Conservation (phyloP, 306 rosid genomes). For the Quercus mongolica region DNA sequence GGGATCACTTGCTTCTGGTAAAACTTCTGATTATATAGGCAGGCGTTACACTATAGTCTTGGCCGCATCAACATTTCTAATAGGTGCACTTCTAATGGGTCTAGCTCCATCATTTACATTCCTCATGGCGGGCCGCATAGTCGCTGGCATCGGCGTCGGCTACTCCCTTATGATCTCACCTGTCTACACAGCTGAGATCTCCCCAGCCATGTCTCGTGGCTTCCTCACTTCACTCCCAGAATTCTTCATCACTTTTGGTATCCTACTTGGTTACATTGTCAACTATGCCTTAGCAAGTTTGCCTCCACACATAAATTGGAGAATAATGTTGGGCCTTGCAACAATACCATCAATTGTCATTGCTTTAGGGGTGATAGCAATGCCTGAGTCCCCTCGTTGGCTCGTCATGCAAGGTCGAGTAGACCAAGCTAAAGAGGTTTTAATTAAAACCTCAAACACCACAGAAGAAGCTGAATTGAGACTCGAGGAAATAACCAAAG, state of each 20-base stretch:
- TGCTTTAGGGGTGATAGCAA: conserved; percentile 48
- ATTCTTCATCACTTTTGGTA: conserved; percentile 65
- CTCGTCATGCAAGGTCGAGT: conserved; percentile 55
- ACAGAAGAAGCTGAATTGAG: conserved; percentile 63
- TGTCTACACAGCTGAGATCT: conserved; percentile 67
- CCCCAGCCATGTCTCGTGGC: conserved; percentile 67
- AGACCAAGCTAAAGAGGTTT: conserved; percentile 55
- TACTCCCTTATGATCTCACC: conserved; percentile 76
- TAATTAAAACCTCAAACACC: conserved; percentile 42
- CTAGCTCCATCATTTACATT: conserved; percentile 64
- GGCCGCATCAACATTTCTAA: conserved; percentile 56
- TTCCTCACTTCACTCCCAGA: conserved; percentile 81
- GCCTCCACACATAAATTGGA: conserved; percentile 49
- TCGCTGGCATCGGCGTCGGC: conserved; percentile 84
- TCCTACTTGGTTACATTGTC: conserved; percentile 59
- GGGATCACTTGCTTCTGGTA: conserved; percentile 77
- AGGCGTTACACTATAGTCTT: conserved; percentile 67
- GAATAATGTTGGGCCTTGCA: conserved; percentile 78
- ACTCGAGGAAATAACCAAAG: conserved; percentile 46
- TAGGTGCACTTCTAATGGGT: conserved; percentile 76
- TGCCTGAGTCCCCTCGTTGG: conserved; percentile 94
- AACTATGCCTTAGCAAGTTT: conserved; percentile 59
- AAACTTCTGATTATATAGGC: conserved; percentile 66
- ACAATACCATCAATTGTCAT: conserved; percentile 50
- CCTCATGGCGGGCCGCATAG: conserved; percentile 54